phyloP scores from a whole-genome alignment of 371 early-diverging fungal genomes.

The Mortierella sp. region DNA sequence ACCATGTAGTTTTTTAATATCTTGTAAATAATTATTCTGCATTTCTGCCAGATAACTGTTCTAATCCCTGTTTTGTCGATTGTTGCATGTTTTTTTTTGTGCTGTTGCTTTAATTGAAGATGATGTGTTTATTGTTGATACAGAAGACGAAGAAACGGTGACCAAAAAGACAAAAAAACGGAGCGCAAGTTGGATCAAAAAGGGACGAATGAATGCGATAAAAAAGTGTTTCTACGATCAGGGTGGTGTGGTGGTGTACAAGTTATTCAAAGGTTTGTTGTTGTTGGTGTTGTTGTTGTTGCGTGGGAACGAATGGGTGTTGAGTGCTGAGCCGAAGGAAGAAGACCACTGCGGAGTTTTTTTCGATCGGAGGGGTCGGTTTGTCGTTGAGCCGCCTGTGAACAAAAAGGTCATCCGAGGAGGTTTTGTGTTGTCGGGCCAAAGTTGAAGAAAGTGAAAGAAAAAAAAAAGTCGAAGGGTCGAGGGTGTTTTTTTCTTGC shows the following conservation, averaged over 20 bases:
- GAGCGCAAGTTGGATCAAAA: not conserved
- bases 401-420: not conserved
- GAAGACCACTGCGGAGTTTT: not conserved
- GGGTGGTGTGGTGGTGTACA: not conserved
- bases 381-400: not conserved
- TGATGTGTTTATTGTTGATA: constrained; percentile 1
- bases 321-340: not conserved
- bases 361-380: not conserved
- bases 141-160: not conserved
- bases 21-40: not conserved
- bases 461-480: not conserved
- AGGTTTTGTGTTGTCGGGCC: not conserved
- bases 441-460: not conserved
- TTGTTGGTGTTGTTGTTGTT: not conserved
- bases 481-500: not conserved
- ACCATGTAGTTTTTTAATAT: not conserved
- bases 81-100: not conserved
- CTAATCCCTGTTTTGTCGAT: not conserved
- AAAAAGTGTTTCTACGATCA: not conserved
- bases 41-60: not conserved
- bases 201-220: too few relatives aligned
- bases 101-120: too few relatives aligned
- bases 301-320: not conserved
- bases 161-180: not conserved
- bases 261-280: too few relatives aligned